Evolutionary conservation across 345 rosid genomes (phyloP).

Genomic region (Citrus medica): DNA sequence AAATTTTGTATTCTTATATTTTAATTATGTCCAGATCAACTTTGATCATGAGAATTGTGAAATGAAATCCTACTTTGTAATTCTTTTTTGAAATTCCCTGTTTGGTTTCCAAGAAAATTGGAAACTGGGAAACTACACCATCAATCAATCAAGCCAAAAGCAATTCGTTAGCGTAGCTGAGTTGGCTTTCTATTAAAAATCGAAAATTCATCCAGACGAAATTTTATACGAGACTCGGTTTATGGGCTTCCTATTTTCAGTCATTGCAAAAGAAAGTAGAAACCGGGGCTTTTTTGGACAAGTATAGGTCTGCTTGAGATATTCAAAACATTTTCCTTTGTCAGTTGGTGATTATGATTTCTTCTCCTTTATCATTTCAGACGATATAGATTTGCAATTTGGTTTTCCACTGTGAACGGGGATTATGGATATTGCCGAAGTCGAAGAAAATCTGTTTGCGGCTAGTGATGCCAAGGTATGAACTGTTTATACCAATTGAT

Average conservation of each 20-base stretch:
- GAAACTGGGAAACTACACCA: not conserved
- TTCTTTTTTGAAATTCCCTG: not conserved
- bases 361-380: constrained; percentile 32
- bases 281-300: not conserved
- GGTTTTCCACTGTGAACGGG: constrained; percentile 31
- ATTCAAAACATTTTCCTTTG: not conserved
- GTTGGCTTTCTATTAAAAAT: not conserved
- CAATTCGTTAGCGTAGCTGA: not conserved
- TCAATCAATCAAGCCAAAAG: not conserved
- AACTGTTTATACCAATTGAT: not conserved
- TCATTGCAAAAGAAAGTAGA: not conserved
- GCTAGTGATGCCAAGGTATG: constrained; percentile 96
- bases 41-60: not conserved
- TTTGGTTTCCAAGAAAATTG: constrained; percentile 12
- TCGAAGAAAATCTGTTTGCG: constrained; percentile 90
- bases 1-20: constrained; percentile 1
- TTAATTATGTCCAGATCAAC: constrained; percentile 14
- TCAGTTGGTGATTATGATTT: constrained; percentile 12
- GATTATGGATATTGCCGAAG: constrained; percentile 78
- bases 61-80: not conserved
- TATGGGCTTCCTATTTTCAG: not conserved
- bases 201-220: not conserved
- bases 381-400: constrained; percentile 28
- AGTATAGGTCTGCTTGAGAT: not conserved
- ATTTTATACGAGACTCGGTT: not conserved